Base-by-base conservation (phyloP, 495 filamentous ascomycete genomes). In the Filosporella fistucella region DNA sequence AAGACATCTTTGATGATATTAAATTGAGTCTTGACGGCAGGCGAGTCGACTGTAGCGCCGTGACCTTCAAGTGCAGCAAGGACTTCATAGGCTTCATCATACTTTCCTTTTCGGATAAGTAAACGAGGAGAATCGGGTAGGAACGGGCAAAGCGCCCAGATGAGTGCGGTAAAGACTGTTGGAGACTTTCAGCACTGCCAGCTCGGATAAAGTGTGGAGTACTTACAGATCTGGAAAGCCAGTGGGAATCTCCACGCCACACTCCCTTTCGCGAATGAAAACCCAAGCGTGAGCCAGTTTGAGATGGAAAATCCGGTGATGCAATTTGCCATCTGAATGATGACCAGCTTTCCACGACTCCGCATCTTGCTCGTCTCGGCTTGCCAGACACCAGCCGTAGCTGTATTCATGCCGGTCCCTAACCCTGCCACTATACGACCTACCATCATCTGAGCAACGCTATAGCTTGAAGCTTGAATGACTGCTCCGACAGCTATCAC, bases 251-350 rank as follows among this genome's bases (percentile, higher is more conserved):
- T 38, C 42, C 41, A 52, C 8, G 49, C 24, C 22, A 88, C 65
- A n/a, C 76, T 81, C 35, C 87, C 87, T 38, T 88, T 82, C 32
- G 84, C 85, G 51, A 89, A 80, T 70, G 55, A 78, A 78, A 55
- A 86, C 84, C 57, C 89, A 83, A 44, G 89, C 84, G 66, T 85
- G 88, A 61, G 89, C 88, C 40, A 89, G 63, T 8, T 88, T 74
- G 47, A 85, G 85, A 57, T 85, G 75, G 60, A 89, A 28, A 47
- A 37, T 6, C 44, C 51, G 3, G 45, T 42, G 7, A 42, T 39
- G 33, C 36, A 42, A 28, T 30, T 42, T 9, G 38, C 36, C 20
- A 41, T 41, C 34, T 40, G 33, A 8, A 52, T 33, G 28, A 46
- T 34, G 10, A 52, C 42, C 4, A 52, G 44, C 28, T 47, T 48